Evolutionary conservation across 106 monocot genomes (phyloP).

Genomic region (Acanthochlamys bracteata): DNA sequence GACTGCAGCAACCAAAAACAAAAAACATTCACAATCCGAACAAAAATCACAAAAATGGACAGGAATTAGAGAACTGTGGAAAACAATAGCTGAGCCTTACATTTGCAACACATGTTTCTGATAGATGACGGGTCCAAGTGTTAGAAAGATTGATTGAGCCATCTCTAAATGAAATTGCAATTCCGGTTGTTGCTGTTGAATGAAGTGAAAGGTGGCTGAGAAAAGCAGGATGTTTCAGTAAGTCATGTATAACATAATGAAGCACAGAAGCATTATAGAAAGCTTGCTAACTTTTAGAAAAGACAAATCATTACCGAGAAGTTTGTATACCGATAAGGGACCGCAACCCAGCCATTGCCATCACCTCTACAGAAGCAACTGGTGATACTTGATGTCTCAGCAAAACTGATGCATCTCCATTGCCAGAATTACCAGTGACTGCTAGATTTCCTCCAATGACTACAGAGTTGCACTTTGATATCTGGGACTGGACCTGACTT

Average conservation of each 20-base stretch:
- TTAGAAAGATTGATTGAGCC: slow-evolving; percentile 88
- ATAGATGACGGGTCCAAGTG: slow-evolving; percentile 88
- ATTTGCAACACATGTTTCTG: slow-evolving; percentile 70
- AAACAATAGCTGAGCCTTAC: slow-evolving; percentile 20
- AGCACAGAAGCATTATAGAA: slow-evolving; percentile 10
- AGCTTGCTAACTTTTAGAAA: not conserved
- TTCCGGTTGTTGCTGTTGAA: slow-evolving; percentile 76
- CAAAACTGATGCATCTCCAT: slow-evolving; percentile 56
- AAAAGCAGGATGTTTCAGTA: slow-evolving; percentile 18
- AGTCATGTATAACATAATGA: not conserved
- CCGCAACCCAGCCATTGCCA: slow-evolving; percentile 78
- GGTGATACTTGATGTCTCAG: slow-evolving; percentile 67
- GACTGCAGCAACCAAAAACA: too few species aligned
- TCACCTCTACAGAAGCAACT: slow-evolving; percentile 72
- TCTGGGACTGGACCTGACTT: slow-evolving; percentile 34
- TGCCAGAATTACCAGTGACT: slow-evolving; percentile 64
- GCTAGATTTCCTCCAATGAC: slow-evolving; percentile 71
- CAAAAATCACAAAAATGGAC: too few species aligned
- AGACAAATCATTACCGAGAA: slow-evolving; percentile 44
- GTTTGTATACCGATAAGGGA: slow-evolving; percentile 64
- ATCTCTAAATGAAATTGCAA: slow-evolving; percentile 64
- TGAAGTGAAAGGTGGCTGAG: slow-evolving; percentile 75
- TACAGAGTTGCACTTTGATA: slow-evolving; percentile 69
- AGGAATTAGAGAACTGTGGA: too few species aligned
- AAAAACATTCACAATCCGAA: too few species aligned